Conservation (phyloP, 805 yeast species). For the Metschnikowia amazonensis region DNA sequence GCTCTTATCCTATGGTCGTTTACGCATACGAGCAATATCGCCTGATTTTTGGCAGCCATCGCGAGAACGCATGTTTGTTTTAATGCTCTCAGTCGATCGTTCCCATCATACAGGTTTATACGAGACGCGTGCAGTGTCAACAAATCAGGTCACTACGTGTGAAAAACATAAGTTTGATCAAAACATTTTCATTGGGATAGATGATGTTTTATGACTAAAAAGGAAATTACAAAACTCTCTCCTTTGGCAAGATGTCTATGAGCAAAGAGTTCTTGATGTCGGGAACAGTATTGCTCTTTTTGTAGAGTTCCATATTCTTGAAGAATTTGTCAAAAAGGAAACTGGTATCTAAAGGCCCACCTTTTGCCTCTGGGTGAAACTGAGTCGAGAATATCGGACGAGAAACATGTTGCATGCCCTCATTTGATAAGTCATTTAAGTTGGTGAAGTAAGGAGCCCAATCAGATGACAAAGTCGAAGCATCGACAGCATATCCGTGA, state of each 20-base stretch:
- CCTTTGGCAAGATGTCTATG: slow-evolving; percentile 61
- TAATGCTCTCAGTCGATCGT: slow-evolving; percentile 3
- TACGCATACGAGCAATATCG: slow-evolving; percentile 1
- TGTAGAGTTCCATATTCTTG: slow-evolving; percentile 58
- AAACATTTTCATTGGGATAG: background rate
- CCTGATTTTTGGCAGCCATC: slow-evolving; percentile 6
- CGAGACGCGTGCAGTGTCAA: background rate
- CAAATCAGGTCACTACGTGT: background rate
- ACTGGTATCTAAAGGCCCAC: slow-evolving; percentile 95
- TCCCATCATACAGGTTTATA: slow-evolving; percentile 1
- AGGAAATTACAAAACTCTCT: slow-evolving; percentile 47
- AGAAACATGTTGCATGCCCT: slow-evolving; percentile 88
- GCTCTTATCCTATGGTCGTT: slow-evolving; percentile 1
- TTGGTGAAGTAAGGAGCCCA: slow-evolving; percentile 83
- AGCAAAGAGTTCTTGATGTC: slow-evolving; percentile 47
- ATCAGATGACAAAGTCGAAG: slow-evolving; percentile 63
- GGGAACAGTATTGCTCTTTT: slow-evolving; percentile 32
- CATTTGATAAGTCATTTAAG: slow-evolving; percentile 93
- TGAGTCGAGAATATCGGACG: slow-evolving; percentile 95
- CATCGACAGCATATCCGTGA: slow-evolving; percentile 97
- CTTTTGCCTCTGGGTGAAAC: slow-evolving; percentile 99
- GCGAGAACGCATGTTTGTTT: slow-evolving; percentile 3
- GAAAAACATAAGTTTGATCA: background rate
- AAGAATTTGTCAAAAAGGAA: slow-evolving; percentile 90
- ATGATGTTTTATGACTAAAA: background rate